Evolutionary conservation across 2,329 filamentous ascomycete genomes (phyloP), one percentile per base, ranked within the genome.

Genomic region (Fusarium sambucinum): DNA sequence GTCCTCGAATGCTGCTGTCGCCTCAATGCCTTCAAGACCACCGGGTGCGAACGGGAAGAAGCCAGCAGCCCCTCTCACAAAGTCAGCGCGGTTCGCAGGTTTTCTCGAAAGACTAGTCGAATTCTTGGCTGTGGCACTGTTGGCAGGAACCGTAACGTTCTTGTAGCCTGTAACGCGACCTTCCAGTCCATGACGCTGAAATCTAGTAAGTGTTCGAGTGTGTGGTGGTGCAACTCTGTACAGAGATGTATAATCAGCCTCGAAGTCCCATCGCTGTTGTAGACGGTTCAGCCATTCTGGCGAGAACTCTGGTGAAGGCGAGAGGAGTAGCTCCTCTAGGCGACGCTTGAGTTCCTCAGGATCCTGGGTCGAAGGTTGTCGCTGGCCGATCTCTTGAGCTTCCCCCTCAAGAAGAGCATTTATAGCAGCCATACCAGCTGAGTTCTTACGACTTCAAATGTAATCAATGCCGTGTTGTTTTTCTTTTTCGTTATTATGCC

Each of bases 21-120:
- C 92, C 77, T 97, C 92, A 23, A 97, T 91, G 3, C 90, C 89
- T 63, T 97, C 94, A 16, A 98, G 80, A 2, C 96, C 96, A 56
- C 94, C 94, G 1, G 95, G 95, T 0, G 94, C 91, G 80, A 98
- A 97, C 0, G 95, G 95, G 62, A 97, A 96, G 81, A 96, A 97
- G 0, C 95, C 95, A 10, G 94, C 93, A 35, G 92, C 94, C 16
- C 96, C 96, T 64, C 95, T 87, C 14, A 98, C 94, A 78, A 98
- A 97, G 50, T 98, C 94, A 30, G 92, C 93, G 66, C 92, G 88
- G 59, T 89, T 90, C 16, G 93, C 95, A 5, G 95, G 95, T 76
- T 96, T 96, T 45, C 96, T 88, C 17, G 92, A 83, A 40, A 97
- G 84, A 7, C 94, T 97, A 0, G 94, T 98, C 4, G 94, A 97